Evolutionary conservation across 2,329 filamentous ascomycete genomes (phyloP).

Genomic region (Chrysosporium queenslandicum): DNA sequence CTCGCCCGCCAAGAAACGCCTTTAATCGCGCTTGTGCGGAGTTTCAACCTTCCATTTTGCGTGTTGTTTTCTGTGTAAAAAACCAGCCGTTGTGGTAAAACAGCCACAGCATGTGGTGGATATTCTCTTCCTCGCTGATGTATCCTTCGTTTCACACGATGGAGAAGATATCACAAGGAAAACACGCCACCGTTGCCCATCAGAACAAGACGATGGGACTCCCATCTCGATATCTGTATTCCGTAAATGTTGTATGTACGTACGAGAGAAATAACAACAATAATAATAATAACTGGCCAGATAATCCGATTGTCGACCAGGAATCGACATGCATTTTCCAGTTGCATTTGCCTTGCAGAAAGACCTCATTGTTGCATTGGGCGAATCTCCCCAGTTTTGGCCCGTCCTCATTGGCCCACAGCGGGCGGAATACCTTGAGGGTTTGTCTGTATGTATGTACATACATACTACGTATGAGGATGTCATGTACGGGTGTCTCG

Average conservation of each 20-base stretch:
- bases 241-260: no score
- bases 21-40: constrained; percentile 7
- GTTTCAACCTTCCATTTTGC: neutral
- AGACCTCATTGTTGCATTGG: constrained; percentile 5
- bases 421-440: no score
- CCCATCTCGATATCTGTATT: neutral
- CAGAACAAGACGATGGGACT: no score
- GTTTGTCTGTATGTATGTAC: no score
- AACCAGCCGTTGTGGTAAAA: no score
- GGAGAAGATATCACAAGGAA: no score
- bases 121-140: no score
- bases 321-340: constrained; percentile 2
- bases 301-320: constrained; percentile 6
- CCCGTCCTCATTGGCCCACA: neutral
- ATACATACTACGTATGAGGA: no score
- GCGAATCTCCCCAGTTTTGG: neutral
- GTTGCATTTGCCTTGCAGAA: neutral
- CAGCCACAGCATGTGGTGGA: no score
- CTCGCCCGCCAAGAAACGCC: constrained; percentile 5
- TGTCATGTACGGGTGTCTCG: no score
- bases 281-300: neutral
- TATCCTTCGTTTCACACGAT: no score
- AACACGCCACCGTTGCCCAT: no score
- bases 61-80: neutral
- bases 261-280: neutral